Base-by-base conservation (phyloP, 495 filamentous ascomycete genomes). In the Cenococcum geophilum region DNA sequence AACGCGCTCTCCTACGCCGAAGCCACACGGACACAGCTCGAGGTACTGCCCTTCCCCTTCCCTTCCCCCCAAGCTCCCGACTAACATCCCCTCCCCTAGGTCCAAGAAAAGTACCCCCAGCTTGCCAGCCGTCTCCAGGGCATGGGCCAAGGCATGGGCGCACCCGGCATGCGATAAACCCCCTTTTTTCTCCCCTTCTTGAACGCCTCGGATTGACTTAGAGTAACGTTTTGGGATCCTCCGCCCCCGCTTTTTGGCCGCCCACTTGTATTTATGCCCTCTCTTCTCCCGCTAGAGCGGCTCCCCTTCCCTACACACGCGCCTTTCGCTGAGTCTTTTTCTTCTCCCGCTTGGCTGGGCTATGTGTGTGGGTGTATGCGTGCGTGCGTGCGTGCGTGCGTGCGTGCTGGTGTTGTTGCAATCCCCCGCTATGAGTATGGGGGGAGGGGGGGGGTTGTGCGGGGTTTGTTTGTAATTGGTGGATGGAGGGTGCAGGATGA, bases 51-150 rank as follows among this genome's bases (percentile, higher is more conserved):
- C 10, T 11, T 43, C 43, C 12, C 14, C n/a, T 9, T 8, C 25
- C n/a, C 52, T 32, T 6, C 27, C 27, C 27, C 6, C 59, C 35
- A 55, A 40, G 4, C 32, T 25, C 34, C n/a, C 12, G 12, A 53
- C 37, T 27, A 35, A 69, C 70, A 55, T 4, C 36, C 21, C 43
- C 4, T 16, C 47, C n/a, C 43, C 35, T 58, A 71, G 70, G 93
- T 98, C 16, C 92, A 97, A 77, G 89, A 97, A 77, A 95, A 96
- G 75, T 97, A 98, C 70, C 93, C 93, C n/a, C 85, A 95, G 74
- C 83, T 98, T 32, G 90, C 91, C 12, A 85, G 79, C 57, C 86
- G 89, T 68, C 81, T 98, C 57, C 85, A 89, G 59, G 82, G 85
- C 48, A 90, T 95, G 85, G 83, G 83, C 27, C 77, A 59, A 5